These are phyloP conservation scores for Tylopilus orsonianus DNA, from an alignment of 1,284 basidiomycete genomes.

Conservation along the genomic window DNA sequence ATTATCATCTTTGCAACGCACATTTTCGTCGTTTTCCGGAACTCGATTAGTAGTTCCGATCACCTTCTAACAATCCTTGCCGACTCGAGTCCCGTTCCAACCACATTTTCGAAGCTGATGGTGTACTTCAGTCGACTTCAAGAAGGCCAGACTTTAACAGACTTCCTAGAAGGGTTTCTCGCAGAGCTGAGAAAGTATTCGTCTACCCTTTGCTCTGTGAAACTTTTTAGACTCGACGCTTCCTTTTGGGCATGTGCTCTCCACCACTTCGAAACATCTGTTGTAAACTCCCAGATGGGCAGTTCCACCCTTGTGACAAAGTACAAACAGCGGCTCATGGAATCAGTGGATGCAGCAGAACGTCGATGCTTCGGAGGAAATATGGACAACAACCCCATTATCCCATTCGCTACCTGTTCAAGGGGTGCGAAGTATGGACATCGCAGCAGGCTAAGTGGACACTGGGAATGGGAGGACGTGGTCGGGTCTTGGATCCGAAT, in stretches of 20 bases:
- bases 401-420: constrained; percentile 6
- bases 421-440: constrained; percentile 7
- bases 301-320: constrained; percentile 28
- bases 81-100: constrained; percentile 30
- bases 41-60: constrained; percentile 7
- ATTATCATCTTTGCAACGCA: constrained; percentile 33
- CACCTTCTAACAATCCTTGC: constrained; percentile 26
- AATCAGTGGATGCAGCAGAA: constrained; percentile 50
- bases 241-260: constrained; percentile 55
- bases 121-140: constrained; percentile 10
- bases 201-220: constrained; percentile 34
- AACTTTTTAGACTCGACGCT: constrained; percentile 44
- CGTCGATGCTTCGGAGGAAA: constrained; percentile 39
- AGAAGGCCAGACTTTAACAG: constrained; percentile 12
- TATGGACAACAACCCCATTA: constrained; percentile 18
- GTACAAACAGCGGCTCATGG: constrained; percentile 43
- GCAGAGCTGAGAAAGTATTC: constrained; percentile 36
- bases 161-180: constrained; percentile 25
- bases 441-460: constrained; percentile 23
- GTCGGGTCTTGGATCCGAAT: constrained; percentile 42
- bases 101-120: constrained; percentile 36
- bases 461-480: constrained; percentile 49
- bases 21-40: constrained; percentile 24
- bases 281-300: constrained; percentile 17
- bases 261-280: constrained; percentile 42